Evolutionary conservation across 257 asterid species (phyloP).

Genomic region (Paraleonurus japonicus): DNA sequence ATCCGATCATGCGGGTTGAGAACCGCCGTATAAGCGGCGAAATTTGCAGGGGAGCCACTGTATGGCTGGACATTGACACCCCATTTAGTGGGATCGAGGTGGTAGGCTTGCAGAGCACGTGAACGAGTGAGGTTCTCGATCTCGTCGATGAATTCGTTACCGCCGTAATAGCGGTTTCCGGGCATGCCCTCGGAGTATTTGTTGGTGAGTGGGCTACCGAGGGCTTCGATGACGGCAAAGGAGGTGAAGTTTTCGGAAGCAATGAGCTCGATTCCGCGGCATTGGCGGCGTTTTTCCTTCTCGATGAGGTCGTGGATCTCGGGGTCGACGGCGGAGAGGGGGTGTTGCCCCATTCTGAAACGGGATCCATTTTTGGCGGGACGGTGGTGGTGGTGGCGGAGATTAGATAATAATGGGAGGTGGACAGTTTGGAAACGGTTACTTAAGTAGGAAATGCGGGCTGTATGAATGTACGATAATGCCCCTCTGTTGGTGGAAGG

Average conservation of each 20-base stretch:
- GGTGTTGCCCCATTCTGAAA: slow-evolving; percentile 52
- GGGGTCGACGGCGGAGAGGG: slow-evolving; percentile 53
- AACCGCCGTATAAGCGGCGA: slow-evolving; percentile 79
- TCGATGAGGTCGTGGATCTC: slow-evolving; percentile 64
- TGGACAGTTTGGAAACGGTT: slow-evolving; percentile 5
- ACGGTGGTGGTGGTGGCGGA: slow-evolving; percentile 8
- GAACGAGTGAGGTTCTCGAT: slow-evolving; percentile 66
- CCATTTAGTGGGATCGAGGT: slow-evolving; percentile 57
- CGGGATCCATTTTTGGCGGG: slow-evolving; percentile 45
- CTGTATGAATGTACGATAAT: slow-evolving; percentile 16
- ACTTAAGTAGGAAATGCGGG: slow-evolving; percentile 11
- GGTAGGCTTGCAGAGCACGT: slow-evolving; percentile 64
- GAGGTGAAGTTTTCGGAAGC: slow-evolving; percentile 91
- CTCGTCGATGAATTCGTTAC: slow-evolving; percentile 61
- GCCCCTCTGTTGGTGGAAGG: slow-evolving; percentile 31
- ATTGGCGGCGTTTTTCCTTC: slow-evolving; percentile 67
- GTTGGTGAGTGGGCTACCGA: slow-evolving; percentile 61
- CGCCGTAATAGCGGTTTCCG: slow-evolving; percentile 62
- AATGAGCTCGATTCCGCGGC: slow-evolving; percentile 68
- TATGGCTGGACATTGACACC: slow-evolving; percentile 79
- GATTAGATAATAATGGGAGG: background rate
- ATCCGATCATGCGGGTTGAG: slow-evolving; percentile 78
- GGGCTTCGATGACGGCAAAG: slow-evolving; percentile 65
- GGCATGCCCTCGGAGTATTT: slow-evolving; percentile 70
- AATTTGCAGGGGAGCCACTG: slow-evolving; percentile 73